These are phyloP conservation scores for Terfezia claveryi DNA, from an alignment of 495 filamentous ascomycete genomes.

Conservation along the genomic window DNA sequence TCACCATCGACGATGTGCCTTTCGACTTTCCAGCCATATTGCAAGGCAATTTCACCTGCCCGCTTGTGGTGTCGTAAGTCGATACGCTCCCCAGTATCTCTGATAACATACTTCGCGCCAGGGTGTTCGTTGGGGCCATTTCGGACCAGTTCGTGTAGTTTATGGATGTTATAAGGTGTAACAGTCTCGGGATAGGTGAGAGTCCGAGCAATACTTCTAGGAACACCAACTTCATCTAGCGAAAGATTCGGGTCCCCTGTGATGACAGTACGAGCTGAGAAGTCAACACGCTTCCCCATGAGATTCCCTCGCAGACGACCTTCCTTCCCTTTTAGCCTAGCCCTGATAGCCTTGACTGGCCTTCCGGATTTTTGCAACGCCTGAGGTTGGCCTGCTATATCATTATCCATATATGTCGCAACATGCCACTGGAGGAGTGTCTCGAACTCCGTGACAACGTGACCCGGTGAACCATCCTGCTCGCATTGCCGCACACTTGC, in stretches of 20 bases:
- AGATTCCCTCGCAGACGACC: slow-evolving; percentile 90
- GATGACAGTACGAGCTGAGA: slow-evolving; percentile 97
- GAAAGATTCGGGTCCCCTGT: slow-evolving; percentile 94
- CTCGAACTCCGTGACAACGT: slow-evolving; percentile 77
- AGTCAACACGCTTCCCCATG: slow-evolving; percentile 99
- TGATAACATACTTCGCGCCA: slow-evolving; percentile 84
- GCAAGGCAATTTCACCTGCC: slow-evolving; percentile 55
- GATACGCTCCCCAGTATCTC: slow-evolving; percentile 74
- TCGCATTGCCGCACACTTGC: slow-evolving; percentile 75
- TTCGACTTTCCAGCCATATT: slow-evolving; percentile 97
- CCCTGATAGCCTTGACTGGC: slow-evolving; percentile 87
- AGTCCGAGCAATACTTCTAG: slow-evolving; percentile 64
- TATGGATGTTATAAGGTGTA: slow-evolving; percentile 91
- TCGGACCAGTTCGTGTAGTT: slow-evolving; percentile 64
- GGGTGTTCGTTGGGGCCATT: slow-evolving; percentile 90
- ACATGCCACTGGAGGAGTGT: slow-evolving; percentile 91
- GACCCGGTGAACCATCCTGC: slow-evolving; percentile 67
- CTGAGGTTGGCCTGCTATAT: slow-evolving; percentile 88
- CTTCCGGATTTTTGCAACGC: slow-evolving; percentile 90
- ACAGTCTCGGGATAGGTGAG: slow-evolving; percentile 94
- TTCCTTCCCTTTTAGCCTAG: slow-evolving; percentile 94
- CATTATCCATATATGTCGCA: slow-evolving; percentile 98
- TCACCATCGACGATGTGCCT: slow-evolving; percentile 88
- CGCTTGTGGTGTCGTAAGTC: slow-evolving; percentile 81
- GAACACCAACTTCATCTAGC: slow-evolving; percentile 90